Base-by-base conservation (phyloP, 768 basidiomycete genomes). In the Scleroderma citrinum region DNA sequence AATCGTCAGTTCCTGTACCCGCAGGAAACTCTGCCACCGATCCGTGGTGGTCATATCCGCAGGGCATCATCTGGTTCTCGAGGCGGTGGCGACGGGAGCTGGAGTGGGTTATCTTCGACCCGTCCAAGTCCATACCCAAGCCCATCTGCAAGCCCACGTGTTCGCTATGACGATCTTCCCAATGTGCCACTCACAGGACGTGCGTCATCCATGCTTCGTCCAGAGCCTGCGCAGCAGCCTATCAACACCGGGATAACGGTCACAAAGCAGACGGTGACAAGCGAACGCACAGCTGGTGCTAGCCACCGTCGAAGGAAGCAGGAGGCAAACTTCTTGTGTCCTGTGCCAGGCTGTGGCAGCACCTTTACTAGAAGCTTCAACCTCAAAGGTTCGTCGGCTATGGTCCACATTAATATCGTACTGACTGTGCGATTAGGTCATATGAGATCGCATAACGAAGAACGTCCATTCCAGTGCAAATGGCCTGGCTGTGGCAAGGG, bases 401-500 rank as follows among this genome's bases (percentile, higher is more conserved):
- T 2, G 23, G 38, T 5, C 34, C 50, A 45, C 49, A 38, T 55
- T 44, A 48, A 50, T 56, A 49, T 31, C 48, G 20, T 48, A 36
- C 47, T 57, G 3, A 65, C 8, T 26, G 17, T 20, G 34, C 50
- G 35, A 49, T 49, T 55, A 87, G 85, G 94, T n/a, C 94, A 97
- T 62, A 76, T 96, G 58, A 87, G 94, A 36, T 92, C 89, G 13
- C 94, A 96, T 59, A 92, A 88, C 52, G 93, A 94, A 65, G 92
- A 95, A 68, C 85, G 92, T 53, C 93, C 93, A 29, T 97, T 92
- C 76, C 81, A 86, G 65, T 97, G 93, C 71, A 85, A 88, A 59
- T 95, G 92, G 84, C 90, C 91, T 1, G 92, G 91, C 20, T 97
- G 93, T 61, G 85, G 83, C 23, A 95, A 96, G 69, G 91, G 93